These are phyloP conservation scores for Neurospora sp. DNA, from an alignment of 495 filamentous ascomycete genomes.

Conservation along the genomic window DNA sequence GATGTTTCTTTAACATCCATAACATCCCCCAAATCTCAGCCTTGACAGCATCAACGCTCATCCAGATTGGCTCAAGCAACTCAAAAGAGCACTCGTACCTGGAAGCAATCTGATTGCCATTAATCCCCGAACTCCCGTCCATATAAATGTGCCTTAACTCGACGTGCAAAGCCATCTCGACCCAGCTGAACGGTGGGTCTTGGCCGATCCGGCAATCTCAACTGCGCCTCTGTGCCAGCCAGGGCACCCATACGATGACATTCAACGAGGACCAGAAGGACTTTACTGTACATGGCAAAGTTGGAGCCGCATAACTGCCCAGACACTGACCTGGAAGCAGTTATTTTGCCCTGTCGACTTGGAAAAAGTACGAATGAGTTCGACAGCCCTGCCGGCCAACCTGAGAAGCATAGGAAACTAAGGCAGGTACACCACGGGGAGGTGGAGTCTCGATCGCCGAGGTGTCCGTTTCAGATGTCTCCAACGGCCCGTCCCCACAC, in stretches of 20 bases:
- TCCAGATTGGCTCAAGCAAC: background rate
- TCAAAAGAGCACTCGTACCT: background rate
- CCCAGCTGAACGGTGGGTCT: background rate
- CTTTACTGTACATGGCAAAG: background rate
- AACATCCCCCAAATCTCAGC: background rate
- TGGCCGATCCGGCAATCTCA: background rate
- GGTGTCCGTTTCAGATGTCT: background rate
- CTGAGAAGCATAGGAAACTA: background rate
- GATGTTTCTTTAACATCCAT: background rate
- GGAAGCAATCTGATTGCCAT: background rate
- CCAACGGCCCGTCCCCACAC: background rate
- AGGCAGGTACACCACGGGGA: background rate
- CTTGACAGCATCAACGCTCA: background rate
- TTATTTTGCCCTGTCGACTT: background rate
- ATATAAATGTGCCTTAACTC: background rate
- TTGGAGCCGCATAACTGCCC: background rate
- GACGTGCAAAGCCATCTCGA: background rate
- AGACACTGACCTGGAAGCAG: background rate
- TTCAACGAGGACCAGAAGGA: background rate
- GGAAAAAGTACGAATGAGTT: background rate
- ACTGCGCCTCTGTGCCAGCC: background rate
- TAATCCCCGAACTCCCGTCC: background rate
- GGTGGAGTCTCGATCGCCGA: background rate
- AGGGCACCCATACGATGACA: background rate
- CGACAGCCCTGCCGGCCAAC: background rate